A percentile compares a stretch with the other conserved stretches of the same genome.
phyloP scores from a whole-genome alignment of 306 rosid species.

The Luffa acutangula region DNA sequence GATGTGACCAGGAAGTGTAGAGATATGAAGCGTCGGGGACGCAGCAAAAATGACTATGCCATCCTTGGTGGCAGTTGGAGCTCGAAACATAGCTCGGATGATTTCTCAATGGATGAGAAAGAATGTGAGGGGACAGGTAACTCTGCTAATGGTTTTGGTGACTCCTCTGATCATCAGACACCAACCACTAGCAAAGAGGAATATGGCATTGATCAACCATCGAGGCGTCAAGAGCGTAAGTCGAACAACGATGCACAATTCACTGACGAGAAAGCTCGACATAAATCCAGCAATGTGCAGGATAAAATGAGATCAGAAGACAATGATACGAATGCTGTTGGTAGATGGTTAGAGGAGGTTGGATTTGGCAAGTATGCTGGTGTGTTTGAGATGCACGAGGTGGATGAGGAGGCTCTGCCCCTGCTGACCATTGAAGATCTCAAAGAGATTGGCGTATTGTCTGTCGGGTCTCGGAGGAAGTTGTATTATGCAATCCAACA shows the following conservation, averaged over 20 bases:
- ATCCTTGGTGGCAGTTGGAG: conserved; percentile 21
- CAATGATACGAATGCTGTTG: conserved; percentile 6
- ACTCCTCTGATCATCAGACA: conserved; percentile 13
- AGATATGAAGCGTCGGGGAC: conserved; percentile 26
- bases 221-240: background rate
- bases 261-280: conserved; percentile 5
- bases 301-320: conserved; percentile 10
- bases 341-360: conserved; percentile 24
- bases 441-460: conserved; percentile 29
- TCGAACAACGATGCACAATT: conserved; percentile 11
- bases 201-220: conserved; percentile 12
- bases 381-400: conserved; percentile 30
- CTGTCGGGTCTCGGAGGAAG: conserved; percentile 29
- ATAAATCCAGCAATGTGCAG: conserved; percentile 6
- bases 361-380: conserved; percentile 31
- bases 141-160: conserved; percentile 13
- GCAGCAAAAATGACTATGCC: background rate
- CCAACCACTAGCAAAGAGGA: conserved; percentile 27
- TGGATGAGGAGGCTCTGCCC: conserved; percentile 31
- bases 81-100: conserved; percentile 21
- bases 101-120: conserved; percentile 8
- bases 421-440: conserved; percentile 38
- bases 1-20: conserved; percentile 26
- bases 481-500: conserved; percentile 24
- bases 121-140: conserved; percentile 15